phyloP scores from a whole-genome alignment of 148 eudicot species.

The Salicornia ramosissima region DNA sequence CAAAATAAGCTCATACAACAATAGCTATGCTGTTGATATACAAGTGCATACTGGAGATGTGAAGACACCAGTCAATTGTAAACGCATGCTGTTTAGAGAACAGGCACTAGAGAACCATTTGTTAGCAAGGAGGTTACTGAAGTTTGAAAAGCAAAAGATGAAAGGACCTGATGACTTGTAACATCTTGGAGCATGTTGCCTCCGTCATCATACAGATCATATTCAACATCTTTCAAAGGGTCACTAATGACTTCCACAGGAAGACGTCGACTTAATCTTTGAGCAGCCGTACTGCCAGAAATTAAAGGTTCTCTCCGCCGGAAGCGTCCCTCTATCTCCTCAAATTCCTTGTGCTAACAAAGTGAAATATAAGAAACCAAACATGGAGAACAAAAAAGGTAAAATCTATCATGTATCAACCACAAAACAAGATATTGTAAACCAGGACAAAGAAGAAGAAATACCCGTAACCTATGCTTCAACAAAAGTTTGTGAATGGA shows the following conservation, averaged over 20 bases:
- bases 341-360: conserved; percentile 89
- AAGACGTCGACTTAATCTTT: conserved; percentile 57
- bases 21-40: too few species aligned
- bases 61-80: too few species aligned
- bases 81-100: background rate
- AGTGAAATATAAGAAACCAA: background rate
- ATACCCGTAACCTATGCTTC: conserved; percentile 84
- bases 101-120: background rate
- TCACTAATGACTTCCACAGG: conserved; percentile 90
- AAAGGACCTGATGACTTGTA: conserved; percentile 61
- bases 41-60: too few species aligned
- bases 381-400: background rate
- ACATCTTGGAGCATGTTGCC: conserved; percentile 49
- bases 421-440: background rate
- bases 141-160: background rate
- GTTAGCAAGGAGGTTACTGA: background rate
- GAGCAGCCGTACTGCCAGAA: conserved; percentile 63
- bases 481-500: conserved; percentile 80
- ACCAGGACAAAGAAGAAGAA: conserved; percentile 17
- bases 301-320: conserved; percentile 67
- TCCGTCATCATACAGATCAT: conserved; percentile 60
- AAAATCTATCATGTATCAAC: background rate
- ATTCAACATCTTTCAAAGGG: conserved; percentile 75
- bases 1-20: too few species aligned
- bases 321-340: conserved; percentile 80